Percentiles rank a stretch among this genome's conserved stretches.
Conservation (phyloP, 2,329 filamentous ascomycete species). For the Fusarium tricinctum region DNA sequence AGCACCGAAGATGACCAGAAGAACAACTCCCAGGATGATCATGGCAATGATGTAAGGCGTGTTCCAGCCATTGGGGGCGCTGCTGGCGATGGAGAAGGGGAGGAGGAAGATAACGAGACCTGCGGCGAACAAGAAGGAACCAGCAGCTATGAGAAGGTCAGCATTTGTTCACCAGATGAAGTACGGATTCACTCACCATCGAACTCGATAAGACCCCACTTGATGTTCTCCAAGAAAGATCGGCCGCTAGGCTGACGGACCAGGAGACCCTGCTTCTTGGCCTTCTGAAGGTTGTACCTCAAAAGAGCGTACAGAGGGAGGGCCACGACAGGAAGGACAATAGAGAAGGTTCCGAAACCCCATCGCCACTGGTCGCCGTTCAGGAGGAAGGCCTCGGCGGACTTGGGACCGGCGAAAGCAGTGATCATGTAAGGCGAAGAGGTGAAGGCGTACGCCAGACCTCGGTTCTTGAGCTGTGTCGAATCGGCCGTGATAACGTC, state of each 20-base stretch:
- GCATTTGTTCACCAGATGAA: neutral
- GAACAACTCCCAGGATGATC: conserved; percentile 69
- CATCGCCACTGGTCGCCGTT: conserved; percentile 45
- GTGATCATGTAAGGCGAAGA: conserved; percentile 63
- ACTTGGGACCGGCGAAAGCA: conserved; percentile 54
- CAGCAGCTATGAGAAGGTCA: conserved; percentile 62
- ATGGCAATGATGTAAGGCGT: conserved; percentile 67
- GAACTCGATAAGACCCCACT: conserved; percentile 42
- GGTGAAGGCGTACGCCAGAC: conserved; percentile 57
- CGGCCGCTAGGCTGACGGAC: conserved; percentile 57
- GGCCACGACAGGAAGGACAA: conserved; percentile 72
- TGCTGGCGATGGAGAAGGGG: conserved; percentile 68
- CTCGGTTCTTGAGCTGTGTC: conserved; percentile 59
- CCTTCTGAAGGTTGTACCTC: conserved; percentile 68
- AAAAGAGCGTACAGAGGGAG: conserved; percentile 70
- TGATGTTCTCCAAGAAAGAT: conserved; percentile 60
- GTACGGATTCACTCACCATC: conserved; percentile 45
- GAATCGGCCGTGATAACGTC: conserved; percentile 77
- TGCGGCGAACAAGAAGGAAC: conserved; percentile 65
- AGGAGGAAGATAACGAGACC: conserved; percentile 68
- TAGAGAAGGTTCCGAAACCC: conserved; percentile 72
- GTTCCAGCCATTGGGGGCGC: conserved; percentile 60
- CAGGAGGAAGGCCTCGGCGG: conserved; percentile 44
- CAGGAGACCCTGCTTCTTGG: conserved; percentile 64
- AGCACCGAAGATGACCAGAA: conserved; percentile 63